Conservation (phyloP, 768 basidiomycete genomes). For the Psilocybe subaeruginosa region DNA sequence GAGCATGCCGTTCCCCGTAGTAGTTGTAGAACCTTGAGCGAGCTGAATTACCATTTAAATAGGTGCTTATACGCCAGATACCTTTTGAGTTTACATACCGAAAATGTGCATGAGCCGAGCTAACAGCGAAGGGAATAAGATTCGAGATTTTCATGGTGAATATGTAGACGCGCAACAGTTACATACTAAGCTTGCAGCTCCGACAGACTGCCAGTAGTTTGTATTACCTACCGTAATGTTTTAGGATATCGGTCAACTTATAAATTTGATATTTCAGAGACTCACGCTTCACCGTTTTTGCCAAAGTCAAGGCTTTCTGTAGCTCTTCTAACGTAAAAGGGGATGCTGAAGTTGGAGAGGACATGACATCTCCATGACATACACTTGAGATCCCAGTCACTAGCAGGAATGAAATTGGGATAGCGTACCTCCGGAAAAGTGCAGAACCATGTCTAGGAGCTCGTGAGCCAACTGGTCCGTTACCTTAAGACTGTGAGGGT, state of each 20-base stretch:
- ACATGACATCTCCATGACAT: neutral
- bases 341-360: neutral
- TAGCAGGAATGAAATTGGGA: too few species aligned
- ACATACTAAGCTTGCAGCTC: too few species aligned
- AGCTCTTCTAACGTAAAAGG: too few species aligned
- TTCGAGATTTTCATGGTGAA: neutral
- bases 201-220: too few species aligned
- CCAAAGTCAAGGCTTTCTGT: too few species aligned
- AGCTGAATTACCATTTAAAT: constrained; percentile 21
- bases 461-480: constrained; percentile 30
- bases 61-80: too few species aligned
- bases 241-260: too few species aligned
- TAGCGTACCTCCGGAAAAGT: constrained; percentile 36
- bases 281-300: too few species aligned
- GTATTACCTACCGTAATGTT: too few species aligned
- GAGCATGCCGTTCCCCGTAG: constrained; percentile 47
- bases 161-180: too few species aligned
- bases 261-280: too few species aligned
- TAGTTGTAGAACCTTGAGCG: constrained; percentile 45
- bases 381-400: too few species aligned
- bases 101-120: constrained; percentile 47
- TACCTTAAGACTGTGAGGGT: constrained; percentile 31
- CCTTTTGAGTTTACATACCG: constrained; percentile 25
- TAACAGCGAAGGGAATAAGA: constrained; percentile 12
- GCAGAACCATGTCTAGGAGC: constrained; percentile 39